Percentiles rank a stretch among this genome's conserved stretches.
These are phyloP conservation scores for Candida caryicola DNA, from an alignment of 805 yeast genomes.

Conservation along the genomic window DNA sequence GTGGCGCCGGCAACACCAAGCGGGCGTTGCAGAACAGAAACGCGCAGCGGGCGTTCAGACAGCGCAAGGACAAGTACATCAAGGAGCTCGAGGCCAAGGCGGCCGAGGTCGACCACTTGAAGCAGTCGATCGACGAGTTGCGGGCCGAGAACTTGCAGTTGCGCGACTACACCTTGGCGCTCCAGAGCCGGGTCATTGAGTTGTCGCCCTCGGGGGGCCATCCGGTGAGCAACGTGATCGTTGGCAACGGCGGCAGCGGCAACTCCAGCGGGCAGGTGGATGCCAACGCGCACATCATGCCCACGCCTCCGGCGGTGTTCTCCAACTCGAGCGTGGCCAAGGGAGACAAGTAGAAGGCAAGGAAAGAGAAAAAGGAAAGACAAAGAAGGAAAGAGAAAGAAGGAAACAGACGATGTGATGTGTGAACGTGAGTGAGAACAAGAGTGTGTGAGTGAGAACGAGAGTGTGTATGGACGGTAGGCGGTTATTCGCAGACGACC, in stretches of 20 bases:
- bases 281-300: slow-evolving; percentile 3
- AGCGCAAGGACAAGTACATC: slow-evolving; percentile 76
- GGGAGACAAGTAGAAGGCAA: slow-evolving; percentile 1
- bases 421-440: too few relatives aligned
- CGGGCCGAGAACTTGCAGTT: slow-evolving; percentile 68
- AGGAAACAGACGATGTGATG: too few relatives aligned
- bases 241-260: neutral
- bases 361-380: neutral
- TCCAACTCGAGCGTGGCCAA: slow-evolving; percentile 2
- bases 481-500: too few relatives aligned
- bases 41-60: slow-evolving; percentile 90
- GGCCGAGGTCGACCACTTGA: slow-evolving; percentile 57
- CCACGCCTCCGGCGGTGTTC: slow-evolving; percentile 14
- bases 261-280: slow-evolving; percentile 1
- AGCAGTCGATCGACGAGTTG: slow-evolving; percentile 63
- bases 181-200: slow-evolving; percentile 66
- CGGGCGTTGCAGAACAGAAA: slow-evolving; percentile 90
- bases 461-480: too few relatives aligned
- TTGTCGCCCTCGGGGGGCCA: slow-evolving; percentile 18
- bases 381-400: too few relatives aligned
- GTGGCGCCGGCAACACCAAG: slow-evolving; percentile 61
- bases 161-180: slow-evolving; percentile 66
- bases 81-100: slow-evolving; percentile 76
- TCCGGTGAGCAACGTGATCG: neutral
- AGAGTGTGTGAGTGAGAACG: too few relatives aligned